These are phyloP conservation scores for Nicotiana tabacum DNA, from an alignment of 257 asterid genomes.

Conservation along the genomic window DNA sequence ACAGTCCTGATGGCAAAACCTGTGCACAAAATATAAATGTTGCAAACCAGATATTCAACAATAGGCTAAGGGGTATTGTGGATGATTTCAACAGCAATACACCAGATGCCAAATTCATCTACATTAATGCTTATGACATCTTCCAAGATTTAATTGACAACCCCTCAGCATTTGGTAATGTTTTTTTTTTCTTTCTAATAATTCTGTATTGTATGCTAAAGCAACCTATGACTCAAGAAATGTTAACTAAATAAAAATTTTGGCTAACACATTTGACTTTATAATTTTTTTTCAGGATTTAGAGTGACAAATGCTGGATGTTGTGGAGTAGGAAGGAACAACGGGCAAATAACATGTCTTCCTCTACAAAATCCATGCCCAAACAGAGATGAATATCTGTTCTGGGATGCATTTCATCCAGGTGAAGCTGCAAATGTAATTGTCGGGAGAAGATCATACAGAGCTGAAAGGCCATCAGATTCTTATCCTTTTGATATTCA, in stretches of 20 bases:
- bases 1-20: constrained; percentile 74
- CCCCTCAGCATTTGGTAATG: constrained; percentile 66
- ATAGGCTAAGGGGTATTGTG: constrained; percentile 47
- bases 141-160: constrained; percentile 70
- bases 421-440: constrained; percentile 65
- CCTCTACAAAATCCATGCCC: constrained; percentile 65
- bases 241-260: background rate
- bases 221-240: background rate
- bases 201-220: background rate
- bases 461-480: constrained; percentile 60
- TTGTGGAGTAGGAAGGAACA: constrained; percentile 93
- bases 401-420: constrained; percentile 97
- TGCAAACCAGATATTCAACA: constrained; percentile 71
- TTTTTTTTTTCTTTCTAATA: background rate
- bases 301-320: constrained; percentile 80
- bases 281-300: constrained; percentile 39
- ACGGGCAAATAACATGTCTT: constrained; percentile 91
- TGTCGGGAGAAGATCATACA: constrained; percentile 74
- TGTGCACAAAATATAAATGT: constrained; percentile 63
- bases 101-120: constrained; percentile 56
- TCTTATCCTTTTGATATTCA: constrained; percentile 77
- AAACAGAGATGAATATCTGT: constrained; percentile 54
- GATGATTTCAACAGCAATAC: constrained; percentile 59
- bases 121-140: constrained; percentile 68
- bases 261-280: background rate